These are phyloP conservation scores for Termitomyces heimii DNA, from an alignment of 768 basidiomycete genomes.

Conservation along the genomic window DNA sequence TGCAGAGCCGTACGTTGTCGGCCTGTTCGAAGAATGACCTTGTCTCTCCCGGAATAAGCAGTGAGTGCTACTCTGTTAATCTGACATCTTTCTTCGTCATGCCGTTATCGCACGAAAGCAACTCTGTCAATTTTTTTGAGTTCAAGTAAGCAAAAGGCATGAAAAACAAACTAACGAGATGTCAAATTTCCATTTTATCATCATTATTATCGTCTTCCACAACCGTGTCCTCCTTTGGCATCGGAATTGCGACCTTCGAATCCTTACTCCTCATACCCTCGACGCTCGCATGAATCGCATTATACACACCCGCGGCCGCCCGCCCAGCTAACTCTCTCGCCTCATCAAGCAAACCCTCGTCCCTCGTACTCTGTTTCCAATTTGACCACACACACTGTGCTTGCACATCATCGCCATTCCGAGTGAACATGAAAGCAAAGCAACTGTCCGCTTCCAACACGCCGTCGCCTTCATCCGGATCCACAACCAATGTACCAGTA, in stretches of 20 bases:
- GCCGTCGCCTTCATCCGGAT: constrained; percentile 43
- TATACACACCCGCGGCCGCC: constrained; percentile 44
- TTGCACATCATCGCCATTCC: constrained; percentile 14
- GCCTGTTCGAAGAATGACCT: not conserved
- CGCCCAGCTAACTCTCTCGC: constrained; percentile 43
- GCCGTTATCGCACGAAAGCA: not conserved
- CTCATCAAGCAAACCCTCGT: constrained; percentile 32
- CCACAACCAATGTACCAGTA: constrained; percentile 35
- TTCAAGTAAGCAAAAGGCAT: not conserved
- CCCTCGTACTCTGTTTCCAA: constrained; percentile 30
- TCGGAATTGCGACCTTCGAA: not conserved
- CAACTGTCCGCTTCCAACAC: constrained; percentile 45
- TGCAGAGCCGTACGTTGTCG: not conserved
- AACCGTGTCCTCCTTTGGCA: not conserved
- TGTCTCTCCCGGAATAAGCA: not conserved
- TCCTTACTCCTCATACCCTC: constrained; percentile 8
- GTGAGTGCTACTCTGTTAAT: not conserved
- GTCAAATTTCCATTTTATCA: constrained; percentile 38
- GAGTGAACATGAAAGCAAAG: constrained; percentile 61
- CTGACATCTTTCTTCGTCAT: not conserved
- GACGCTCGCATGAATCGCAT: constrained; percentile 39
- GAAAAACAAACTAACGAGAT: not conserved
- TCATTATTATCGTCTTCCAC: constrained; percentile 21
- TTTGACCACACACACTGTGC: constrained; percentile 51
- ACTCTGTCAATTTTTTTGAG: not conserved